Base-by-base conservation (phyloP, 208 protist genomes). In the Herpetomonas tarakana region DNA sequence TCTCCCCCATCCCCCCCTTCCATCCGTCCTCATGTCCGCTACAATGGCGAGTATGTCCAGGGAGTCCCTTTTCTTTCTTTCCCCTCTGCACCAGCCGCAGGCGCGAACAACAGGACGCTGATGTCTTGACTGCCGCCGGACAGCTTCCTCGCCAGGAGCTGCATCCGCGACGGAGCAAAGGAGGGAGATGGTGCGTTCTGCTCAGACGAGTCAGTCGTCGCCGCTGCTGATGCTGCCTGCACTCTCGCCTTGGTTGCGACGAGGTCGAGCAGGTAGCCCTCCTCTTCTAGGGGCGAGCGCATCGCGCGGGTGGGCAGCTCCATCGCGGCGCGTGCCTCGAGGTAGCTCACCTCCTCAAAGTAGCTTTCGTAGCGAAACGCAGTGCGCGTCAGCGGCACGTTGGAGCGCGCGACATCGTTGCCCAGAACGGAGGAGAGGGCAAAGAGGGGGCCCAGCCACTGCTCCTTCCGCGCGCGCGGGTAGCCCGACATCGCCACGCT, bases 321-420 rank as follows among this genome's bases (percentile, higher is more conserved):
- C 51, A 82, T 57, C 26, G 73, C 65, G 6, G 88, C 78, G 29
- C 76, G 73, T 14, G 46, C 46, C 62, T 89, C 62, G 46, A 97
- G 54, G 49, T 91, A 91, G 29, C 51, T 22, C 14, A 89, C 50
- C 68, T 98, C 96, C 58, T 96, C 88, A 31, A 85, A 61, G 53
- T 97, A 94, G 0, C 81, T 90, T 68, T 98, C 93, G 60, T 94
- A 89, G 50, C 97, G 96, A 52, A 97, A 98, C 7, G 75, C 74
- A 26, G 94, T 71, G 21, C 98, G 88, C n/a, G 97, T 93, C 62
- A 98, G 81, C 39, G 97, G 94, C 14, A 99, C 87, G 47, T 97
- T 93, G 25, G 98, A 98, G 19, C 76, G 68, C n/a, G 49, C 30
- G 21, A 92, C 85, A 54, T 97, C 91, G 70, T 98, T 98, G 53